A percentile compares a stretch with the other conserved stretches of the same genome.
These are phyloP conservation scores for Casaregolazyma suthepensis DNA, from an alignment of 1,139 yeast species.

Conservation along the genomic window DNA sequence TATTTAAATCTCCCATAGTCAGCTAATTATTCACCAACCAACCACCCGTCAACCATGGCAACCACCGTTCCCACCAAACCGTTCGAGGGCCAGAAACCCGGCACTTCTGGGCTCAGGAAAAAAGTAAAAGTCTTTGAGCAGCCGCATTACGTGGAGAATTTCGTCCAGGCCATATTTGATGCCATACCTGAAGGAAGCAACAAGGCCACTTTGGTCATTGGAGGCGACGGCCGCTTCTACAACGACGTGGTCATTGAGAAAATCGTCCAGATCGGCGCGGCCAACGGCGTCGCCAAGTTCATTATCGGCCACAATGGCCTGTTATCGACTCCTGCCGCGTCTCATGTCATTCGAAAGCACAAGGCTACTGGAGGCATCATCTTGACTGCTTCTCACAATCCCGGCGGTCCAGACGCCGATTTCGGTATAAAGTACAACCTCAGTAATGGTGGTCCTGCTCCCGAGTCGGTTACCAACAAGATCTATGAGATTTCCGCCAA, in stretches of 20 bases:
- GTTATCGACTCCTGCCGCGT: conserved; percentile 93
- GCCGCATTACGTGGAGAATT: conserved; percentile 79
- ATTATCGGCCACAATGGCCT: conserved; percentile 85
- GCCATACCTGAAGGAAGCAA: conserved; percentile 86
- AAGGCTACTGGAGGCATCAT: conserved; percentile 92
- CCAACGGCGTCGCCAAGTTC: conserved; percentile 80
- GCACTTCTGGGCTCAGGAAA: conserved; percentile 94
- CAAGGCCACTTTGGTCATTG: conserved; percentile 76
- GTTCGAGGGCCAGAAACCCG: conserved; percentile 90
- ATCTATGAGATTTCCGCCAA: conserved; percentile 66
- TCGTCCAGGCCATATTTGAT: conserved; percentile 76
- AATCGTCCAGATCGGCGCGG: conserved; percentile 80
- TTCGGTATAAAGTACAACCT: conserved; percentile 94
- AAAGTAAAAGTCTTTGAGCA: conserved; percentile 81
- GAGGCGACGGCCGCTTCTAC: conserved; percentile 96
- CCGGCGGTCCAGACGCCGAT: conserved; percentile 95
- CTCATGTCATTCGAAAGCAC: conserved; percentile 76
- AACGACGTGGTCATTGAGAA: conserved; percentile 75
- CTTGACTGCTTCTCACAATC: conserved; percentile 94
- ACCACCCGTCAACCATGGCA: conserved; percentile 3
- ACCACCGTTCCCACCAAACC: conserved; percentile 56
- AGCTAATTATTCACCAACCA: not conserved
- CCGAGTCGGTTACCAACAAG: conserved; percentile 84
- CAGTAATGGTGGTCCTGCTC: conserved; percentile 98
- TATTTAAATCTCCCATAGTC: not conserved